phyloP scores from a whole-genome alignment of 495 filamentous ascomycete species.

The Glonium stellatum region DNA sequence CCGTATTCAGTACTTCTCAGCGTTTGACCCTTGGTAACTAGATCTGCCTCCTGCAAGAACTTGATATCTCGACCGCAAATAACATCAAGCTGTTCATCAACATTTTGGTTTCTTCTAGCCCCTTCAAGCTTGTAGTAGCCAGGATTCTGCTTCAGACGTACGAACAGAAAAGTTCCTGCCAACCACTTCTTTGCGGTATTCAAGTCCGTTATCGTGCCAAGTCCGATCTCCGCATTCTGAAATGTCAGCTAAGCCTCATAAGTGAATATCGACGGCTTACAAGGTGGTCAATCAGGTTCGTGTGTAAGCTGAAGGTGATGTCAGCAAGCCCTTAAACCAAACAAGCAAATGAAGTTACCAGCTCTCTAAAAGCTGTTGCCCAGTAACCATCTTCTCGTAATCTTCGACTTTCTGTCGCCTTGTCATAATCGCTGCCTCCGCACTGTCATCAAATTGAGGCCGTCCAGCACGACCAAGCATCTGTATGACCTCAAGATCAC shows the following conservation, averaged over 20 bases:
- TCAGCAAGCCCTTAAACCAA: slow-evolving; percentile 5
- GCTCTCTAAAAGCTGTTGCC: slow-evolving; percentile 80
- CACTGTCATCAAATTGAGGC: slow-evolving; percentile 85
- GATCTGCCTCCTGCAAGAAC: slow-evolving; percentile 52
- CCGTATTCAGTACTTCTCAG: slow-evolving; percentile 72
- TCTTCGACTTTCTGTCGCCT: slow-evolving; percentile 55
- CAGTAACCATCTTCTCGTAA: slow-evolving; percentile 80
- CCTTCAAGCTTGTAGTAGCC: slow-evolving; percentile 67
- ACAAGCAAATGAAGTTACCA: slow-evolving; percentile 34
- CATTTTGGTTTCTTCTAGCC: slow-evolving; percentile 44
- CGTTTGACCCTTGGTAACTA: slow-evolving; percentile 44
- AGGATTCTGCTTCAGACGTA: slow-evolving; percentile 75
- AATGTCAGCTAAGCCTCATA: neutral
- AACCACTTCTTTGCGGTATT: slow-evolving; percentile 77
- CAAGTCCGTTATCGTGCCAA: slow-evolving; percentile 68
- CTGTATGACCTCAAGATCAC: slow-evolving; percentile 93
- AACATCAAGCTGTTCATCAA: slow-evolving; percentile 65
- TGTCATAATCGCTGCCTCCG: slow-evolving; percentile 83
- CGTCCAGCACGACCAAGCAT: slow-evolving; percentile 93
- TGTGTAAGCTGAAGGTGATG: slow-evolving; percentile 53
- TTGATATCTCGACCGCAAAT: slow-evolving; percentile 77
- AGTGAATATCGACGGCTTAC: slow-evolving; percentile 19
- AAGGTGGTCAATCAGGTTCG: slow-evolving; percentile 82
- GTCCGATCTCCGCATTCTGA: slow-evolving; percentile 79
- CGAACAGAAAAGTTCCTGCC: slow-evolving; percentile 76